Conservation (phyloP, 495 filamentous ascomycete genomes). For the Neurospora discreta region DNA sequence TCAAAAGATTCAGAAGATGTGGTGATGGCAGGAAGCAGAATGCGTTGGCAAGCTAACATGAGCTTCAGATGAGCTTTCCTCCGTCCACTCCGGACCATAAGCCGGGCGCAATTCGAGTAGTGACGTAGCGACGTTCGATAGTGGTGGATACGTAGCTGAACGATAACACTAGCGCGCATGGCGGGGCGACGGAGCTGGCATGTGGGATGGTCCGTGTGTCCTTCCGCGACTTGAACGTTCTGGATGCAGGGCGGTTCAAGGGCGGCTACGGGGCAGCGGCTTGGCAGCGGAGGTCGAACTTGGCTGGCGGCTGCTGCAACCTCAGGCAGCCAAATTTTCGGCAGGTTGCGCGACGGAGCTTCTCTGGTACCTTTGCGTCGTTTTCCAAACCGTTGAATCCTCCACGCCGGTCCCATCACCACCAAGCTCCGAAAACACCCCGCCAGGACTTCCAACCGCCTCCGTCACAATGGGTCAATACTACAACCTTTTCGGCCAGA, state of each 20-base stretch:
- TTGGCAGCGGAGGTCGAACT: neutral
- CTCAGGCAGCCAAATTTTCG: neutral
- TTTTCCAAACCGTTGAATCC: slow-evolving; percentile 15
- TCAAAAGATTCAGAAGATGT: neutral
- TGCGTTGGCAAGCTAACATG: neutral
- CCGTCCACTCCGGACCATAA: neutral
- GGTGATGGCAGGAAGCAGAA: neutral
- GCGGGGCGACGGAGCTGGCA: neutral
- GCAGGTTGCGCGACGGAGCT: slow-evolving; percentile 4
- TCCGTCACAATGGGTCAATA: slow-evolving; percentile 68
- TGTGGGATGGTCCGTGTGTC: neutral
- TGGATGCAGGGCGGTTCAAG: neutral
- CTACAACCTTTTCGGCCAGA: slow-evolving; percentile 78
- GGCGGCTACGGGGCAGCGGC: neutral
- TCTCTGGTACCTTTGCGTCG: slow-evolving; percentile 11
- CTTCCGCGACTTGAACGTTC: neutral
- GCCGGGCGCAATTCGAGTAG: neutral
- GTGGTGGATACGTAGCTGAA: neutral
- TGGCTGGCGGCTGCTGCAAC: neutral
- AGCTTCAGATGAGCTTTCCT: neutral
- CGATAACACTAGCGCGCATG: neutral
- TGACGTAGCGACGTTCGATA: neutral
- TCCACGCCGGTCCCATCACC: slow-evolving; percentile 14
- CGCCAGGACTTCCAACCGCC: slow-evolving; percentile 20
- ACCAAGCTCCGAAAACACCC: slow-evolving; percentile 6